Percentiles rank a stretch among this genome's conserved stretches.
These are phyloP conservation scores for Xylaria curta DNA, from an alignment of 495 filamentous ascomycete genomes.

Conservation along the genomic window DNA sequence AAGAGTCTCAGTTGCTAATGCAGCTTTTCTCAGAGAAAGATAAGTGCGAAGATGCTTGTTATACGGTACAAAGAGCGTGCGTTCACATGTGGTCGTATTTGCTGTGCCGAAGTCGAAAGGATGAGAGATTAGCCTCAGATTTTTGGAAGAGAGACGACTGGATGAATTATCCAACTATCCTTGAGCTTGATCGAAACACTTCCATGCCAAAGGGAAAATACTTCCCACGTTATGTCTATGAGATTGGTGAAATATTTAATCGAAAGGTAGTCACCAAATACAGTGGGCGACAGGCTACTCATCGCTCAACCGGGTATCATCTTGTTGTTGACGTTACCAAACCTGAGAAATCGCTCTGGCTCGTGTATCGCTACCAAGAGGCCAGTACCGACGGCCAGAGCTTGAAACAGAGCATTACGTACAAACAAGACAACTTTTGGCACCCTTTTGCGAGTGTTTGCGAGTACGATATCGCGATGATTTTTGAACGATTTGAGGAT, in stretches of 20 bases:
- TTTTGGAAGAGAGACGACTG: slow-evolving; percentile 25
- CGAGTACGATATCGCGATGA: slow-evolving; percentile 28
- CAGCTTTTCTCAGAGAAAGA: slow-evolving; percentile 26
- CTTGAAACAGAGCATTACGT: slow-evolving; percentile 24
- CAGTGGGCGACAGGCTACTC: slow-evolving; percentile 23
- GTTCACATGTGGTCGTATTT: slow-evolving; percentile 28
- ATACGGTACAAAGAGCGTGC: slow-evolving; percentile 26
- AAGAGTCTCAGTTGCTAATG: slow-evolving; percentile 16
- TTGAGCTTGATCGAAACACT: slow-evolving; percentile 22
- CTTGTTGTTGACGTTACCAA: slow-evolving; percentile 26
- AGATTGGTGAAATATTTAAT: slow-evolving; percentile 28
- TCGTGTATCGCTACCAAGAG: slow-evolving; percentile 24
- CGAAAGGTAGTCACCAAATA: slow-evolving; percentile 21
- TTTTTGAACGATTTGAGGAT: slow-evolving; percentile 26
- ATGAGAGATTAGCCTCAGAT: slow-evolving; percentile 17
- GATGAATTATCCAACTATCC: slow-evolving; percentile 24
- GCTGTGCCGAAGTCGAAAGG: slow-evolving; percentile 19
- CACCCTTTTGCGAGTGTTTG: slow-evolving; percentile 26
- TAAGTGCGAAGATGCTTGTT: slow-evolving; percentile 24
- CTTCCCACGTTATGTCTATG: slow-evolving; percentile 27
- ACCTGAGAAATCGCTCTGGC: slow-evolving; percentile 27
- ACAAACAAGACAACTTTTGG: slow-evolving; percentile 24
- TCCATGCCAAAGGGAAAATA: slow-evolving; percentile 23
- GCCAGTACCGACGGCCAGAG: slow-evolving; percentile 8
- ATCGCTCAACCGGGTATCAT: slow-evolving; percentile 26